Evolutionary conservation across 768 basidiomycete genomes (phyloP), one percentile per base, ranked within the genome.

Genomic region (Lyophyllum shimeji): DNA sequence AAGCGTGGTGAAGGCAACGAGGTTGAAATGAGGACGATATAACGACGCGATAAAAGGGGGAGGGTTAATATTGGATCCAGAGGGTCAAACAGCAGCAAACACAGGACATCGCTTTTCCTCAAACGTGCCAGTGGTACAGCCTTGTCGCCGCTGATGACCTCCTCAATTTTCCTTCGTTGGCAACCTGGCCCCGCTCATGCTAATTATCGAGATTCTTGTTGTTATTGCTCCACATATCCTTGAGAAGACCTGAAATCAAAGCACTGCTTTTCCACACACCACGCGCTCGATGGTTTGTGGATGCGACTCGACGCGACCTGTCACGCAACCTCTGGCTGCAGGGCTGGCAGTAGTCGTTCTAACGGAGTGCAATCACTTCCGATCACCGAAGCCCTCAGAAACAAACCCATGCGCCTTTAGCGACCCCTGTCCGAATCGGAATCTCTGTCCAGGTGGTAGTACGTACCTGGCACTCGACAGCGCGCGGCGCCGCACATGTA

Each of bases 71-170:
- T 67, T 64, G 63, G 53, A 50, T 46, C 54, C 47, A 48, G 53
- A 53, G 48, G 43, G 60, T 49, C 69, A 73, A 73, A 65, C 65
- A 71, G 5, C 46, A 21, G 55, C 70, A 74, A 72, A 71, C 59
- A 67, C 43, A 52, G 27, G 51, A 54, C 57, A 63, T 55, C 46
- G 57, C 60, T 56, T 62, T 54, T 42, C 53, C 48, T 33, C 46
- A 58, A 61, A 59, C 57, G 44, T 58, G n/a, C n/a, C n/a, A n/a
- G n/a, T n/a, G 37, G 29, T 43, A 52, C 57, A 58, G 55, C 60
- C 52, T 54, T 46, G 21, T 31, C 17, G 18, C 46, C 40, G 46
- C 20, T 47, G 50, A 47, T 53, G 49, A 55, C 53, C 33, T 40
- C n/a, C 17, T 21, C 53, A 29, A 25, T 9, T 15, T 13, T 17